phyloP scores from a whole-genome alignment of 2,329 filamentous ascomycete genomes.

The Xylaria sp. region DNA sequence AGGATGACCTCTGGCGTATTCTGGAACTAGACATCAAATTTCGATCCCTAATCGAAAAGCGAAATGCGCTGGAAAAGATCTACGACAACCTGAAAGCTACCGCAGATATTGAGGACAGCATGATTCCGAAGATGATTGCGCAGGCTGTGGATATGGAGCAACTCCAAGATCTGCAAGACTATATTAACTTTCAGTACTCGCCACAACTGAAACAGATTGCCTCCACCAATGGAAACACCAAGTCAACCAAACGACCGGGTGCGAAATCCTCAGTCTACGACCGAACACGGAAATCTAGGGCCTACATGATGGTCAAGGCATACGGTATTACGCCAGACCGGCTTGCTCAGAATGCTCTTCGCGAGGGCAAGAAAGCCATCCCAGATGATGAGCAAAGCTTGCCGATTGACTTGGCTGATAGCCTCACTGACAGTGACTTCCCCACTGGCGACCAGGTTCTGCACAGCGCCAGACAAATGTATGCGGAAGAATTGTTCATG shows the following conservation, averaged over 20 bases:
- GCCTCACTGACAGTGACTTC: conserved; percentile 67
- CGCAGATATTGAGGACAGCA: conserved; percentile 60
- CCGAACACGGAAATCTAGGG: conserved; percentile 72
- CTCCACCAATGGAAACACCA: conserved; percentile 55
- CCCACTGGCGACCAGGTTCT: conserved; percentile 70
- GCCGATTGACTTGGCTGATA: conserved; percentile 83
- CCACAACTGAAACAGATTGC: conserved; percentile 76
- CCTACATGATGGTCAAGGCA: conserved; percentile 76
- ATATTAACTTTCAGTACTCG: conserved; percentile 90
- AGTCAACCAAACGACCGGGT: conserved; percentile 73
- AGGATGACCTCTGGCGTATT: conserved; percentile 92
- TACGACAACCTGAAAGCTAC: conserved; percentile 65
- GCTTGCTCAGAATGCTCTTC: conserved; percentile 79
- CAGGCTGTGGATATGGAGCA: conserved; percentile 86
- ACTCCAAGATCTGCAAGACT: conserved; percentile 92
- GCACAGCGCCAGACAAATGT: conserved; percentile 76
- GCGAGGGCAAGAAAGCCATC: conserved; percentile 70
- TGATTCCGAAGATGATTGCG: conserved; percentile 77
- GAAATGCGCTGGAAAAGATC: conserved; percentile 74
- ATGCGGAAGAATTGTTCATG: conserved; percentile 81
- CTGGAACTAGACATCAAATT: conserved; percentile 95
- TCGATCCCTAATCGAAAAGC: conserved; percentile 85
- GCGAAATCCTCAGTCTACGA: conserved; percentile 77
- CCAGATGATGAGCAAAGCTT: conserved; percentile 77
- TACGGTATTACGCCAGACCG: conserved; percentile 88